These are phyloP conservation scores for Nicotiana knightiana DNA, from an alignment of 257 asterid species.

Conservation along the genomic window DNA sequence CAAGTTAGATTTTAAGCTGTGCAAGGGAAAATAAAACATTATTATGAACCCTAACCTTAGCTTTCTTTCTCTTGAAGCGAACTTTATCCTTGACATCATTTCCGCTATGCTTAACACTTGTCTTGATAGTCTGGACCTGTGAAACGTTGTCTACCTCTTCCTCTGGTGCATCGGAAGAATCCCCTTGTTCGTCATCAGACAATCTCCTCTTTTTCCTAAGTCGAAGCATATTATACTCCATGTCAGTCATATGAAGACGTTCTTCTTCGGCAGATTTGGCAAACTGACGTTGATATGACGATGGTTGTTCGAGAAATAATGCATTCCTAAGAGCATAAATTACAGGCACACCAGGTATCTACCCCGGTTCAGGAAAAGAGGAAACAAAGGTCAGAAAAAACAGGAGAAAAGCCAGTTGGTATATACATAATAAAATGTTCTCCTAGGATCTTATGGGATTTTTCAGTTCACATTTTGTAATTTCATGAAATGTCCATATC, in stretches of 20 bases:
- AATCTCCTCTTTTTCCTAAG: constrained; percentile 31
- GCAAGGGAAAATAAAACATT: not conserved
- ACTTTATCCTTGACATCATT: constrained; percentile 20
- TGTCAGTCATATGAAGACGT: constrained; percentile 62
- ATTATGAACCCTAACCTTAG: constrained; percentile 22
- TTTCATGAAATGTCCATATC: not conserved
- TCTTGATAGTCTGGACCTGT: constrained; percentile 22
- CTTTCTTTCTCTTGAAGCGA: constrained; percentile 32
- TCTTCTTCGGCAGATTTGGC: constrained; percentile 68
- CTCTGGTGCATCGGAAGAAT: constrained; percentile 44
- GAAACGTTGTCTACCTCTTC: constrained; percentile 20
- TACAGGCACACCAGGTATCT: constrained; percentile 91
- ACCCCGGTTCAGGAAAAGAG: constrained; percentile 17
- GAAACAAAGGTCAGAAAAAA: not conserved
- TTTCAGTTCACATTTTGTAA: not conserved
- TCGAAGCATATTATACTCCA: constrained; percentile 49
- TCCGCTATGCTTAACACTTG: constrained; percentile 21
- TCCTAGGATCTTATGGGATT: not conserved
- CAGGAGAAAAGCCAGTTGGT: not conserved
- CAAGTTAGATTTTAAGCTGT: not conserved
- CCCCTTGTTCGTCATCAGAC: constrained; percentile 32
- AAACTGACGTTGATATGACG: constrained; percentile 55
- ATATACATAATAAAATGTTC: not conserved
- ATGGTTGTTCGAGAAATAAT: constrained; percentile 78
- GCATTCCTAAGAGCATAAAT: constrained; percentile 74